Conservation (phyloP, 2,329 filamentous ascomycete species). For the Penicillium sp. region DNA sequence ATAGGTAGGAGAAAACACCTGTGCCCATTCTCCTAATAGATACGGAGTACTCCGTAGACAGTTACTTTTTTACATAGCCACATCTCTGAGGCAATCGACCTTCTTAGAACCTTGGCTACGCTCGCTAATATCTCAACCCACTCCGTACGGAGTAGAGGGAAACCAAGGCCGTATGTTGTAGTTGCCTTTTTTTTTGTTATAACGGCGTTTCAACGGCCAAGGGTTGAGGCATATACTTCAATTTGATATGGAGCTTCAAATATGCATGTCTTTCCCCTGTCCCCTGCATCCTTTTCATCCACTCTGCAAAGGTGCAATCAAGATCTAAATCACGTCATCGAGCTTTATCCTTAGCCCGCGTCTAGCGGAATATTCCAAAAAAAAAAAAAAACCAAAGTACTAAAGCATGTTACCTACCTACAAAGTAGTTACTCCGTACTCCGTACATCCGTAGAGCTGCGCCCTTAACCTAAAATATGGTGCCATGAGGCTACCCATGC, state of each 20-base stretch:
- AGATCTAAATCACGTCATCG: constrained; percentile 38
- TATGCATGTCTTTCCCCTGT: background rate
- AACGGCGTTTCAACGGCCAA: background rate
- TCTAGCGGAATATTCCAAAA: background rate
- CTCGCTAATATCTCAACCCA: background rate
- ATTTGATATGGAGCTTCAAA: background rate
- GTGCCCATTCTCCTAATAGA: background rate
- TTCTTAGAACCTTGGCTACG: background rate
- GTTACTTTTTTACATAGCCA: background rate
- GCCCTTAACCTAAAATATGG: background rate
- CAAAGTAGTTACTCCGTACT: too few relatives aligned
- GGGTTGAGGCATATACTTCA: background rate
- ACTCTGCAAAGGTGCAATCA: constrained; percentile 25
- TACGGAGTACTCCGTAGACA: background rate
- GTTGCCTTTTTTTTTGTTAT: background rate
- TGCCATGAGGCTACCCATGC: background rate
- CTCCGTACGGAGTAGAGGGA: background rate
- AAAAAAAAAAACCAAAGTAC: background rate
- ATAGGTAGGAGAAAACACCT: background rate
- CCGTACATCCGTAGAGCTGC: background rate
- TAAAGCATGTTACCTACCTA: background rate
- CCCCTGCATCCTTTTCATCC: constrained; percentile 2
- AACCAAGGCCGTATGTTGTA: background rate
- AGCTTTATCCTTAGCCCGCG: constrained; percentile 25
- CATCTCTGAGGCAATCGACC: background rate